Percentiles rank a stretch among this genome's conserved stretches.
phyloP scores from a whole-genome alignment of 805 yeast genomes.

The Ogataea neopini region DNA sequence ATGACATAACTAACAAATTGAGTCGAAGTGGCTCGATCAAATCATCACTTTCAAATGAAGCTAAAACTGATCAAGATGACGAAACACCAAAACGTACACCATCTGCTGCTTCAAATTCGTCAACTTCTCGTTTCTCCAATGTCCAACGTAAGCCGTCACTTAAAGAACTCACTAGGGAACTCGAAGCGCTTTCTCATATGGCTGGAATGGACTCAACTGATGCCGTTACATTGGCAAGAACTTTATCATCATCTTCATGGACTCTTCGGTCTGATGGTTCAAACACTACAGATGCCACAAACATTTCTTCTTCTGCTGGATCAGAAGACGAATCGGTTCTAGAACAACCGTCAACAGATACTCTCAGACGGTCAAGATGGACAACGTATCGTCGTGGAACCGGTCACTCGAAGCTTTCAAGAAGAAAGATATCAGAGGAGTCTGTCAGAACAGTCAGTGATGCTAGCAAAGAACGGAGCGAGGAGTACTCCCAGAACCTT shows the following conservation, averaged over 20 bases:
- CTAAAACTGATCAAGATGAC: conserved; percentile 4
- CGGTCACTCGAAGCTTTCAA: conserved; percentile 9
- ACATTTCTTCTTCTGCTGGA: conserved; percentile 23
- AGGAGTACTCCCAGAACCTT: conserved; percentile 15
- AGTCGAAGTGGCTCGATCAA: conserved; percentile 30
- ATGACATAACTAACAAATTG: conserved; percentile 47
- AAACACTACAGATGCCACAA: not conserved
- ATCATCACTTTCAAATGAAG: conserved; percentile 29
- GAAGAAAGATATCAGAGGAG: conserved; percentile 11
- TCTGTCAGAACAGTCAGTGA: not conserved
- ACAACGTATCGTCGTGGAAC: conserved; percentile 48
- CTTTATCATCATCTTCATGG: conserved; percentile 69
- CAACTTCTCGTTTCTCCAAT: not conserved
- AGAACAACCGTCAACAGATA: conserved; percentile 22
- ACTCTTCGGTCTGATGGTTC: conserved; percentile 30
- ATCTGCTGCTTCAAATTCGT: conserved; percentile 6
- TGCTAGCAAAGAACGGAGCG: conserved; percentile 5
- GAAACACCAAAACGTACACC: not conserved
- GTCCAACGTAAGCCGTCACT: conserved; percentile 54
- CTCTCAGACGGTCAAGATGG: conserved; percentile 48
- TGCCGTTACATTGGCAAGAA: conserved; percentile 80
- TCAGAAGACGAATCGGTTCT: conserved; percentile 19
- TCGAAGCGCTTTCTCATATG: conserved; percentile 69
- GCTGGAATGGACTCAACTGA: conserved; percentile 80
- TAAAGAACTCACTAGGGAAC: conserved; percentile 70